Evolutionary conservation across 2,329 filamentous ascomycete genomes (phyloP), one percentile per base, ranked within the genome.

Genomic region (Ophiostoma perfectum): DNA sequence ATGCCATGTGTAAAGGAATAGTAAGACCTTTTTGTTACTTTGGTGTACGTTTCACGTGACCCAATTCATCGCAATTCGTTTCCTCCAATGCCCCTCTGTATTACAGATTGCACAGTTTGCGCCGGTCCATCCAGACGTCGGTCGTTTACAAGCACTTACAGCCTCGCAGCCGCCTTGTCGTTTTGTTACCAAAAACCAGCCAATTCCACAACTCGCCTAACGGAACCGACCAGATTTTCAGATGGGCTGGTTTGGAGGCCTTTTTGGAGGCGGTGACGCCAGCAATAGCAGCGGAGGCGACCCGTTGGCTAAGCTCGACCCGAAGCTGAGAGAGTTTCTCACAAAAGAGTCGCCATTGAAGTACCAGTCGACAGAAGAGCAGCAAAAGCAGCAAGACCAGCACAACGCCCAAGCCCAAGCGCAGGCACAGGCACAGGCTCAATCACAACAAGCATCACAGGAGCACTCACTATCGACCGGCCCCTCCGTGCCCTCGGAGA

Each of bases 291-390:
- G 18, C 55, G 52, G 67, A 44, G 52, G 55, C 39, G 86, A 91
- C 75, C 88, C 90, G 38, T 83, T 92, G 72, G 83, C 84, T 73
- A 88, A 90, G 74, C 88, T 97, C 74, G 92, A 97, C 75, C 90
- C 92, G 52, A 88, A 89, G 72, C 85, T 97, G 68, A 90, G 90
- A 75, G 90, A 94, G 72, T 96, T 93, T 78, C 88, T 97, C 75
- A 84, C 93, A 76, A 88, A 89, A 78, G 91, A 96, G 81, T 89
- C 91, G 39, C 90, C 92, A 44, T 81, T 89, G 74, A 90, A 91
- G 79, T 74, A 63, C 69, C 73, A 71, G 67, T 69, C 55, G 47
- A 66, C 47, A 38, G 49, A 27, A 27, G 58, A 77, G 77, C 58
- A 70, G 63, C 60, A 72, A 55, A 65, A 68, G 62, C 70, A 64